A percentile compares a stretch with the other conserved stretches of the same genome.
phyloP scores from a whole-genome alignment of 805 yeast genomes.

The Kodamaea laetipori region DNA sequence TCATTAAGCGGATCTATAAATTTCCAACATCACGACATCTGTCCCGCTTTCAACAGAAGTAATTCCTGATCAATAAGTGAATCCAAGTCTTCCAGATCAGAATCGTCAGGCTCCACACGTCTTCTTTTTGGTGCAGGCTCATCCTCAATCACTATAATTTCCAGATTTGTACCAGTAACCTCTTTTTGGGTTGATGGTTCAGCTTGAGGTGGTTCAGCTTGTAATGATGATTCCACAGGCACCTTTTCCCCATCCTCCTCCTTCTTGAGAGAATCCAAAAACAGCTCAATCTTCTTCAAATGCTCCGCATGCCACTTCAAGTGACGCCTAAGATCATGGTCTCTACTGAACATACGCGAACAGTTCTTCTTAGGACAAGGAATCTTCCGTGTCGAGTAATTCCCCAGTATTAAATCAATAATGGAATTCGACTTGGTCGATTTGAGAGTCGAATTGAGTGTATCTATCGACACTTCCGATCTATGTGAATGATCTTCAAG shows the following conservation, averaged over 20 bases:
- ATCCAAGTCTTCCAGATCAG: slow-evolving; percentile 21
- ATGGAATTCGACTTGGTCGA: slow-evolving; percentile 28
- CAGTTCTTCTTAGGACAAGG: slow-evolving; percentile 55
- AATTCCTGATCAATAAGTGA: slow-evolving; percentile 28
- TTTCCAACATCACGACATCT: background rate
- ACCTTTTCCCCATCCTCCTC: no score
- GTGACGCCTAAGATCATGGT: slow-evolving; percentile 52
- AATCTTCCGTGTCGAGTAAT: slow-evolving; percentile 36
- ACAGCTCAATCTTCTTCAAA: slow-evolving; percentile 30
- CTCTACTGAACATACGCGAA: slow-evolving; percentile 52
- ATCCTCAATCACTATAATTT: background rate
- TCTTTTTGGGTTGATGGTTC: background rate
- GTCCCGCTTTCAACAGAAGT: slow-evolving; percentile 22
- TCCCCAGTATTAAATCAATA: slow-evolving; percentile 40
- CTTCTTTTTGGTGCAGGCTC: slow-evolving; percentile 8
- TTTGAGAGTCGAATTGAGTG: slow-evolving; percentile 12
- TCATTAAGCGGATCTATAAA: background rate
- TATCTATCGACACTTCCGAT: slow-evolving; percentile 10
- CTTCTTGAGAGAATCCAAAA: slow-evolving; percentile 25
- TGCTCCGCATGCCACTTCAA: slow-evolving; percentile 52
- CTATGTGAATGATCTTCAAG: slow-evolving; percentile 9
- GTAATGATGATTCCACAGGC: no score
- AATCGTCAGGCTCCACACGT: background rate
- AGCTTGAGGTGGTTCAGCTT: background rate
- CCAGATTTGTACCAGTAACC: background rate